phyloP scores from a whole-genome alignment of 108 stramenopile species.

The Epithemia pelagica region DNA sequence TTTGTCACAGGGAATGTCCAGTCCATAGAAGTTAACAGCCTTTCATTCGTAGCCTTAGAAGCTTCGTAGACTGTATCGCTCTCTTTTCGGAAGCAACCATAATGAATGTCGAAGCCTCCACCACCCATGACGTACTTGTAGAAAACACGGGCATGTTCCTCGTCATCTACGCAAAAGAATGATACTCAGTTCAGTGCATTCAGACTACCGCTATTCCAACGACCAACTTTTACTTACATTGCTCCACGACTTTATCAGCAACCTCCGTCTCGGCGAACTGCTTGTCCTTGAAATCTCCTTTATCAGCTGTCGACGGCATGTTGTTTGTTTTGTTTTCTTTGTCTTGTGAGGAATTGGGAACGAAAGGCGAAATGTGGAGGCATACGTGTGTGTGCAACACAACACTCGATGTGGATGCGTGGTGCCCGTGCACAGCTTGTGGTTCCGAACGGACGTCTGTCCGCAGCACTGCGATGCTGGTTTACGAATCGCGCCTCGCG shows the following conservation, averaged over 20 bases:
- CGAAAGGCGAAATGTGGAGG: too few species aligned
- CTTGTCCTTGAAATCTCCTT: constrained; percentile 31
- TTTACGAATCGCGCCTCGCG: too few species aligned
- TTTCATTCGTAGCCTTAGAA: constrained; percentile 28
- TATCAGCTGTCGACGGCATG: constrained; percentile 2
- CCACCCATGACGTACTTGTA: constrained; percentile 28
- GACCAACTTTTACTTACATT: constrained; percentile 16
- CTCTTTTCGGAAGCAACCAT: constrained; percentile 22
- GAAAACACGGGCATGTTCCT: constrained; percentile 27
- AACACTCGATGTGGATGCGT: too few species aligned
- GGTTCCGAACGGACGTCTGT: too few species aligned
- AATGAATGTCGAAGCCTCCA: constrained; percentile 34
- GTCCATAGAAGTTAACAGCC: constrained; percentile 25
- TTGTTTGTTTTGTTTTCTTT: too few species aligned
- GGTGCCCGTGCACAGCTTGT: too few species aligned
- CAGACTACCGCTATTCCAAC: too few species aligned
- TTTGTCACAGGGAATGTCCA: constrained; percentile 28
- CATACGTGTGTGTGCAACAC: too few species aligned
- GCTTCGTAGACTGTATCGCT: constrained; percentile 30
- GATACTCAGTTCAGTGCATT: neutral
- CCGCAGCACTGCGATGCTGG: too few species aligned
- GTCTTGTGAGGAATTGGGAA: too few species aligned
- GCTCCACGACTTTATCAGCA: constrained; percentile 30
- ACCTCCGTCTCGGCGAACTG: constrained; percentile 28
- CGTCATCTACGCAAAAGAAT: constrained; percentile 15